Base-by-base conservation (phyloP, 176 grass and related monocot species). In the Rhynchospora tenuis region DNA sequence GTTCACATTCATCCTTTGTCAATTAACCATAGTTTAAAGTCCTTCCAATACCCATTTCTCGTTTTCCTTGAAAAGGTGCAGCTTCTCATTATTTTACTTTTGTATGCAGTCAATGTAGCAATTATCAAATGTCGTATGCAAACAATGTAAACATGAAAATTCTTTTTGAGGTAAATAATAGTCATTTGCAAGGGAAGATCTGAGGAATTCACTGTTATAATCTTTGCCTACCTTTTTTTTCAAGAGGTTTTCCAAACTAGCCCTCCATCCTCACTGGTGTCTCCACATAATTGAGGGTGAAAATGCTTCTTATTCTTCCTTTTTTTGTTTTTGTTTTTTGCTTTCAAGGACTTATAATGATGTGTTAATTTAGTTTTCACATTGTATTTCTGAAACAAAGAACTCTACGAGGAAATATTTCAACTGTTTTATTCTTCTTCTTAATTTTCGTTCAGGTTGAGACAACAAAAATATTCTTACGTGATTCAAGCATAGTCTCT, bases 1-100 rank as follows among this genome's bases (percentile, higher is more conserved):
- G 95, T 94, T 82, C 95, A 98, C 83, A 87, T 98, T 81, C 95
- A 98, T 75, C 95, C 95, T 81, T 98, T 92, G 66, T 98, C 95
- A 81, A 74, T 86, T 72, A 98, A 94, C 64, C 86, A 93, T 85
- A 93, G 65, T 71, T 86, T 91, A 77, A 94, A 94, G 87, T 77
- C 67, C 28, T 88, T 84, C 79, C 89, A 87, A 75, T 93, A 98
- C 86, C 92, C 95, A 69, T 98, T 94, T 94, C 81, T 98, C 42
- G 89, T 87, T 59, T 98, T 91, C 84, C 95, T 98, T 83, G 95
- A 98, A 86, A 98, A 98, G 95, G 95, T 89, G 85, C 80, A 44
- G 46, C 81, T 82, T 80, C 22, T 64, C 27, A n/a, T 46, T 24
- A 15, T 46, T 42, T 61, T 66, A 10, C 28, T 48, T 75, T 14